Evolutionary conservation across 2,329 filamentous ascomycete genomes (phyloP).

Genomic region (Fusarium verticillioides): DNA sequence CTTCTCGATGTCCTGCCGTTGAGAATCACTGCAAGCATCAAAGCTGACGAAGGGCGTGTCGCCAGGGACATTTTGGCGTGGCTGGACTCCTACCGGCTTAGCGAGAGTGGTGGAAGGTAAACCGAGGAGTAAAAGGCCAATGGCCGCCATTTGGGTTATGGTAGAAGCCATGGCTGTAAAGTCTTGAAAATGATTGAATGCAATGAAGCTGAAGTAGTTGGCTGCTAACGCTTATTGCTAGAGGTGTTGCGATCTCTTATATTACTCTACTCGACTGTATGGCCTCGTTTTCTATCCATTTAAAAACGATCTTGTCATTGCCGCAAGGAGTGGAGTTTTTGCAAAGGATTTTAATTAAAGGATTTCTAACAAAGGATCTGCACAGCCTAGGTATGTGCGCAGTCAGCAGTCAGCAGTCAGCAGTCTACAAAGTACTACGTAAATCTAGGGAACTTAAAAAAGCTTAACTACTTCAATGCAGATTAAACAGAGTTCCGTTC

Average conservation of each 20-base stretch:
- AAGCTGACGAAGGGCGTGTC: background rate
- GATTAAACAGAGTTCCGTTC: background rate
- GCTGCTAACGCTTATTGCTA: background rate
- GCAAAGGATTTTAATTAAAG: background rate
- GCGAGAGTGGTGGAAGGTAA: background rate
- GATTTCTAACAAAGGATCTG: background rate
- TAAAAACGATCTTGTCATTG: background rate
- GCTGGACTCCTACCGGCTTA: background rate
- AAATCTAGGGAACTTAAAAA: background rate
- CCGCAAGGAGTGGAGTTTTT: background rate
- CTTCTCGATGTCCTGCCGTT: background rate
- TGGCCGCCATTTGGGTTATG: background rate
- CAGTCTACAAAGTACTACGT: no score
- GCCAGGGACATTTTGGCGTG: background rate
- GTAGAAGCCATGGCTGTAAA: background rate
- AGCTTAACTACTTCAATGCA: background rate
- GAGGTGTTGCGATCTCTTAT: background rate
- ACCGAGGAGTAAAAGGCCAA: background rate
- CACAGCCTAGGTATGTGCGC: background rate
- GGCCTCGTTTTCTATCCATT: background rate
- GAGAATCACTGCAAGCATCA: background rate
- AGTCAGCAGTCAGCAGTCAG: no score
- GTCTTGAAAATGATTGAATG: background rate
- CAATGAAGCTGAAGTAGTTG: background rate
- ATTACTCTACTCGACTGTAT: rapidly evolving